phyloP scores from a whole-genome alignment of 345 rosid genomes.

The Anastatica hierochuntica region DNA sequence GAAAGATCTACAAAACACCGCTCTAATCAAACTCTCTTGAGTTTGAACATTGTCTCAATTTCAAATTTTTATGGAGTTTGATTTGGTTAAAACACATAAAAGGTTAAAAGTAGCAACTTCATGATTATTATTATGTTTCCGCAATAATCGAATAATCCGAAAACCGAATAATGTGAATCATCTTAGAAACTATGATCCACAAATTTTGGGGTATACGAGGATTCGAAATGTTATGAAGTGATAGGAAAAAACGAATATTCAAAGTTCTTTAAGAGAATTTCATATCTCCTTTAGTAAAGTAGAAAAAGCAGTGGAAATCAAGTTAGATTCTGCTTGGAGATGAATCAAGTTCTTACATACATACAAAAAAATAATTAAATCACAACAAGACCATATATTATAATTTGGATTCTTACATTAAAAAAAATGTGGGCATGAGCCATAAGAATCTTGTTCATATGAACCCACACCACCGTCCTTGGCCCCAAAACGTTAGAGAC shows the following conservation, averaged over 20 bases:
- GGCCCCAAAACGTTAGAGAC: no score
- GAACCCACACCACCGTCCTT: no score
- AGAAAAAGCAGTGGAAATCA: conserved; percentile 3
- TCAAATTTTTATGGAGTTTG: no score
- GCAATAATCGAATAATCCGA: neutral
- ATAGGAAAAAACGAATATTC: conserved; percentile 5
- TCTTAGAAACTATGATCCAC: no score
- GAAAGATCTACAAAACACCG: conserved; percentile 10
- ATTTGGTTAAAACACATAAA: no score
- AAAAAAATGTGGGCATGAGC: no score
- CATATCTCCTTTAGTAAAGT: conserved; percentile 9
- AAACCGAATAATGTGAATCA: no score
- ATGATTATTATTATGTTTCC: no score
- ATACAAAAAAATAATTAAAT: no score
- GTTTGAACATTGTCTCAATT: neutral
- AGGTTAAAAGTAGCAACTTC: no score
- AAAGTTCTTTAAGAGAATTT: neutral
- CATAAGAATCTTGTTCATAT: no score
- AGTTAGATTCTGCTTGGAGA: neutral
- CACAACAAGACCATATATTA: neutral
- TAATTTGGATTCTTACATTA: no score
- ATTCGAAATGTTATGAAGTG: neutral
- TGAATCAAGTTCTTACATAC: conserved; percentile 7
- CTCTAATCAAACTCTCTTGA: neutral
- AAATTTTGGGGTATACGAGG: neutral